These are phyloP conservation scores for Penicillium paxilli DNA, from an alignment of 495 filamentous ascomycete species.

Conservation along the genomic window DNA sequence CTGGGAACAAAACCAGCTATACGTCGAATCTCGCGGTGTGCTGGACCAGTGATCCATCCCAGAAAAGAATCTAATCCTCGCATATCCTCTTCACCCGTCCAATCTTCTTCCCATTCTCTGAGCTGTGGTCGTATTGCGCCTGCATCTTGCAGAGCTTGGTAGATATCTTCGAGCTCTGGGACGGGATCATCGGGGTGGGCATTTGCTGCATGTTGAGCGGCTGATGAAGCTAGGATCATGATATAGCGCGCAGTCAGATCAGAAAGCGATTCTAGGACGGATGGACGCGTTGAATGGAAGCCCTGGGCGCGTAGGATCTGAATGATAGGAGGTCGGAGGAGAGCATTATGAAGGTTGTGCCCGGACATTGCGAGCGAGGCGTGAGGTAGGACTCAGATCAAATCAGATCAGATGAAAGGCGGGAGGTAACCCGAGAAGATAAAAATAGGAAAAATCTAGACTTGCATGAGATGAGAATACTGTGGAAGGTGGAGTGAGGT, in stretches of 20 bases:
- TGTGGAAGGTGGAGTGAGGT: too few relatives aligned
- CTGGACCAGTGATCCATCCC: constrained; percentile 67
- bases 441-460: background rate
- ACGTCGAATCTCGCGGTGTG: constrained; percentile 71
- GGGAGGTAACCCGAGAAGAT: background rate
- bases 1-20: constrained; percentile 56
- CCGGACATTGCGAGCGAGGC: constrained; percentile 35
- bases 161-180: constrained; percentile 71
- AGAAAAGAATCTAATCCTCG: constrained; percentile 72
- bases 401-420: background rate
- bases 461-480: too few relatives aligned
- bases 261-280: constrained; percentile 75
- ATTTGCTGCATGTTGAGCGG: constrained; percentile 59
- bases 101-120: constrained; percentile 57
- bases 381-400: background rate
- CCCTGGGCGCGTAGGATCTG: constrained; percentile 86
- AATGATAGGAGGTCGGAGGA: constrained; percentile 78
- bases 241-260: constrained; percentile 77
- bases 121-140: constrained; percentile 67
- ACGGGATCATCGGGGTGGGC: constrained; percentile 49
- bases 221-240: constrained; percentile 61
- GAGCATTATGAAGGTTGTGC: constrained; percentile 64
- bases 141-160: constrained; percentile 75
- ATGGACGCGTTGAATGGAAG: constrained; percentile 72
- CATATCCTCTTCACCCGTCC: constrained; percentile 66